Evolutionary conservation across 257 asterid genomes (phyloP).

Genomic region (Anisodus acutangulus): DNA sequence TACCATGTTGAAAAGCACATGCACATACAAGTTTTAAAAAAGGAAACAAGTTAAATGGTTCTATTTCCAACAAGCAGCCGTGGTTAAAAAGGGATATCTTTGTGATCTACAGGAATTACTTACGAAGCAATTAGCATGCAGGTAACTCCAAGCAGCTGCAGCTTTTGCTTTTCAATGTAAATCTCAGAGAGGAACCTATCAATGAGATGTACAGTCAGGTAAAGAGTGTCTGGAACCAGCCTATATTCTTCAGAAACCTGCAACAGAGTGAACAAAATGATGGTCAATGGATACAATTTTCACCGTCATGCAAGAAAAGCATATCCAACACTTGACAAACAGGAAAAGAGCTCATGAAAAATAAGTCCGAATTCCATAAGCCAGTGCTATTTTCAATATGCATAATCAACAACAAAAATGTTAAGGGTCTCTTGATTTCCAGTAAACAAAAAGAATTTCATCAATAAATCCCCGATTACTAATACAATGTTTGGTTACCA

Average conservation of each 20-base stretch:
- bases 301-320: neutral
- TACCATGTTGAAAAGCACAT: neutral
- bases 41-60: neutral
- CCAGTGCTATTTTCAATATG: slow-evolving; percentile 12
- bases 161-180: slow-evolving; percentile 79
- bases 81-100: neutral
- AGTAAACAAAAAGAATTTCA: neutral
- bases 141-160: slow-evolving; percentile 96
- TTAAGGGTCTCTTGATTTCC: neutral
- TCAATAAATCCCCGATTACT: neutral
- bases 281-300: neutral
- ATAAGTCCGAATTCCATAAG: neutral
- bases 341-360: slow-evolving; percentile 17
- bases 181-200: slow-evolving; percentile 81
- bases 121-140: slow-evolving; percentile 99
- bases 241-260: slow-evolving; percentile 97
- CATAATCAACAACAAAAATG: neutral
- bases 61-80: slow-evolving; percentile 9
- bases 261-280: slow-evolving; percentile 39
- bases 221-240: slow-evolving; percentile 94
- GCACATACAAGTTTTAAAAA: neutral
- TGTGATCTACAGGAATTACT: slow-evolving; percentile 35
- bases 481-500: neutral
- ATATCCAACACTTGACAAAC: neutral
- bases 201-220: slow-evolving; percentile 94